phyloP scores from a whole-genome alignment of 2,329 filamentous ascomycete genomes.

The Ceratocystis albifundus region DNA sequence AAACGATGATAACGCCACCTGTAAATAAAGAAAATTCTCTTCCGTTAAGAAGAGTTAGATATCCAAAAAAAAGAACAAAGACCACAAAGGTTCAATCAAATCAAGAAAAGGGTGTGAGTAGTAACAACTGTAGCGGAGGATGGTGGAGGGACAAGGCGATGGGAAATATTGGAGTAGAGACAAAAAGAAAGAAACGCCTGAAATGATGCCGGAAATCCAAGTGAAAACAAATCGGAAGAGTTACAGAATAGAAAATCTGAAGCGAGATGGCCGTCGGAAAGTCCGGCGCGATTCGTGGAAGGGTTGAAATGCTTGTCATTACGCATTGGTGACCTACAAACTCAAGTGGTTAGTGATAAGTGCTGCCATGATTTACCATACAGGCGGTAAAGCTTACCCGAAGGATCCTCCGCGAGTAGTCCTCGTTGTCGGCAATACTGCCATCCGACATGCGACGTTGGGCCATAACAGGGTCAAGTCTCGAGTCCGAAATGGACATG shows the following conservation, averaged over 20 bases:
- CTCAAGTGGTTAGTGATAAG: neutral
- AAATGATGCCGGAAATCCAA: conserved; percentile 22
- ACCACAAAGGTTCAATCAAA: conserved; percentile 15
- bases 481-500: conserved; percentile 65
- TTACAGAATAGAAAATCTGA: conserved; percentile 20
- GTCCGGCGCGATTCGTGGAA: conserved; percentile 20
- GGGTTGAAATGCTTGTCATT: conserved; percentile 27
- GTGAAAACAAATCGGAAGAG: conserved; percentile 20
- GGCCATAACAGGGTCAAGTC: conserved; percentile 77
- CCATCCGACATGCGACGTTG: conserved; percentile 80
- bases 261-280: conserved; percentile 6
- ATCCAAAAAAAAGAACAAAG: conserved; percentile 21
- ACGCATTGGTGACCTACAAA: conserved; percentile 48
- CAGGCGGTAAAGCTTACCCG: conserved; percentile 51
- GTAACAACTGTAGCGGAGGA: neutral
- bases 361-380: neutral
- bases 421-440: conserved; percentile 92
- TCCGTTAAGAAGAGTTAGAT: conserved; percentile 18
- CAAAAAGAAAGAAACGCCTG: conserved; percentile 20
- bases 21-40: conserved; percentile 19
- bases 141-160: neutral
- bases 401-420: conserved; percentile 91
- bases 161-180: conserved; percentile 12
- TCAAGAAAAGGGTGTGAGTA: neutral
- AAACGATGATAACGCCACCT: conserved; percentile 21